These are phyloP conservation scores for Apiospora saccharicola DNA, from an alignment of 2,329 filamentous ascomycete genomes.

Conservation along the genomic window DNA sequence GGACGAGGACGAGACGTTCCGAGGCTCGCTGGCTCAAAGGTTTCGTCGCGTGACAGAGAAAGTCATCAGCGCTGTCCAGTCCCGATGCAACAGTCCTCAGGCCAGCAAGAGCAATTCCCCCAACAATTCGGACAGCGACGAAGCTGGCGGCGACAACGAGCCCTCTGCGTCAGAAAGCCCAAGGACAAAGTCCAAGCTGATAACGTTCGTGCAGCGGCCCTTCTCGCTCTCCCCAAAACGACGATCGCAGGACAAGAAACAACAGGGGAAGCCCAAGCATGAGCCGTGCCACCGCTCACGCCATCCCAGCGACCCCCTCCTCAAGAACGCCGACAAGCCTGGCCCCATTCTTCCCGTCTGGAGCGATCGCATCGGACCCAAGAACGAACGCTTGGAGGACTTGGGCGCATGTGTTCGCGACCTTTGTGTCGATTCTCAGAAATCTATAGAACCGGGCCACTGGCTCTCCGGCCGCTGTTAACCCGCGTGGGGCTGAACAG, in stretches of 20 bases:
- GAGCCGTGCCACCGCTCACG: conserved; percentile 15
- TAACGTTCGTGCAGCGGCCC: background rate
- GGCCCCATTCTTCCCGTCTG: background rate
- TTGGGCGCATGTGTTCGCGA: background rate
- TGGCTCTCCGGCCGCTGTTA: background rate
- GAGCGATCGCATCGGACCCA: conserved; percentile 20
- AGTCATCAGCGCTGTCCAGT: background rate
- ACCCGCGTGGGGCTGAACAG: background rate
- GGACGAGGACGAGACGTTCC: background rate
- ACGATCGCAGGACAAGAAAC: background rate
- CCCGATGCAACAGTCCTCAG: background rate
- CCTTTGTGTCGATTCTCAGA: no score
- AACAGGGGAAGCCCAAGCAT: background rate
- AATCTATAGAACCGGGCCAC: background rate
- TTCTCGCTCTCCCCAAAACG: background rate
- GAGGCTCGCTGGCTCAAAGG: background rate
- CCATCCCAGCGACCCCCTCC: background rate
- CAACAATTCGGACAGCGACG: background rate
- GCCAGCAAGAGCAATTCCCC: background rate
- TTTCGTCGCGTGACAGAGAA: background rate
- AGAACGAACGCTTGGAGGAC: conserved; percentile 23
- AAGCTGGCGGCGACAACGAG: background rate
- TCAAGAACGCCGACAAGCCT: background rate
- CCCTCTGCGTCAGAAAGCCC: background rate
- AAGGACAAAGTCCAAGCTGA: background rate